A percentile compares a stretch with the other conserved stretches of the same genome.
phyloP scores from a whole-genome alignment of 148 eudicot genomes.

The Rhododendron williamsianum region DNA sequence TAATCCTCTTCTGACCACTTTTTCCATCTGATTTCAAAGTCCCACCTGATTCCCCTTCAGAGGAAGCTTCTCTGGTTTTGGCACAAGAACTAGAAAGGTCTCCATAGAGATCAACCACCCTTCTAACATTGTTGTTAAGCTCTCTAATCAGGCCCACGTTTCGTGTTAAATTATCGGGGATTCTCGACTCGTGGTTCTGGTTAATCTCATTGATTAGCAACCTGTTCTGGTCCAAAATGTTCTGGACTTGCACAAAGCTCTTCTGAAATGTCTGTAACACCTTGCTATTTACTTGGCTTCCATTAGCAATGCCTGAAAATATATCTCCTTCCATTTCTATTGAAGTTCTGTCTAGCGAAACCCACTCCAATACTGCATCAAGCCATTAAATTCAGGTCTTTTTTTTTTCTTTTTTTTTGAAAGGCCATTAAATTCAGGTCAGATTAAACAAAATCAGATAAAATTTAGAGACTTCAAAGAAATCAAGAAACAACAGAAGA shows the following conservation, averaged over 20 bases:
- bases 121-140: slow-evolving; percentile 72
- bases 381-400: neutral
- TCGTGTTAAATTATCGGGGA: slow-evolving; percentile 62
- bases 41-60: slow-evolving; percentile 69
- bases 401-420: no score
- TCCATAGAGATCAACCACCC: slow-evolving; percentile 70
- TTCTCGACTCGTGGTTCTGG: slow-evolving; percentile 73
- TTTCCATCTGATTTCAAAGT: slow-evolving; percentile 40
- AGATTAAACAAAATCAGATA: no score
- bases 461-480: neutral
- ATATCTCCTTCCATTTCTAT: slow-evolving; percentile 55
- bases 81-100: slow-evolving; percentile 63
- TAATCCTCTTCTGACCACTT: slow-evolving; percentile 46
- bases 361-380: neutral
- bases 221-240: slow-evolving; percentile 68
- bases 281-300: slow-evolving; percentile 49
- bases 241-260: slow-evolving; percentile 75
- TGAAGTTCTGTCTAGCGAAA: neutral
- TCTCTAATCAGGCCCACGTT: slow-evolving; percentile 75
- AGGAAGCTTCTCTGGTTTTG: slow-evolving; percentile 54
- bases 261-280: slow-evolving; percentile 59
- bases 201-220: slow-evolving; percentile 72
- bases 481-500: neutral
- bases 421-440: neutral
- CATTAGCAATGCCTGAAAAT: slow-evolving; percentile 57